A percentile compares a stretch with the other conserved stretches of the same genome.
Evolutionary conservation across 1,284 basidiomycete genomes (phyloP).

Genomic region (Gymnopus androsaceus): DNA sequence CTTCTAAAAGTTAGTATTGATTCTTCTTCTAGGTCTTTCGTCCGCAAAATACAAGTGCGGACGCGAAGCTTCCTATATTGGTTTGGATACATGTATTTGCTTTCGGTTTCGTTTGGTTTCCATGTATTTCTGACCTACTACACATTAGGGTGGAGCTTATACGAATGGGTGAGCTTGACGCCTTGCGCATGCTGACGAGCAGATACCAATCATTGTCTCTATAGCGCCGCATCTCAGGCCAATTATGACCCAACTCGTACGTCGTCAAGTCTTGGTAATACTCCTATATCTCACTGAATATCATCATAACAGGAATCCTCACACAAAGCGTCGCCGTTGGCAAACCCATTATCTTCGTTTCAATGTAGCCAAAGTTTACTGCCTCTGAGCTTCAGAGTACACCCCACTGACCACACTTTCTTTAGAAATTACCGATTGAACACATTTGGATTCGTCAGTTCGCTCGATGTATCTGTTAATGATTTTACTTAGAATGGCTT

Average conservation of each 20-base stretch:
- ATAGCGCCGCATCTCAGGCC: slow-evolving; percentile 46
- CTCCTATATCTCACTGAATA: background rate
- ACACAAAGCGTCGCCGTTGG: slow-evolving; percentile 45
- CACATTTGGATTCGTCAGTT: slow-evolving; percentile 64
- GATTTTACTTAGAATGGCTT: no score
- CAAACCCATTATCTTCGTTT: slow-evolving; percentile 58
- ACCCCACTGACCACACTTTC: no score
- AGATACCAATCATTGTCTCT: background rate
- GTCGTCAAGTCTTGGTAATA: slow-evolving; percentile 16
- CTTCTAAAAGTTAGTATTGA: background rate
- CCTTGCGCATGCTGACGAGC: background rate
- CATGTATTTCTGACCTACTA: background rate
- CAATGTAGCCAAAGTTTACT: slow-evolving; percentile 41
- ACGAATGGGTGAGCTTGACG: slow-evolving; percentile 39
- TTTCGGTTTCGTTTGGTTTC: background rate
- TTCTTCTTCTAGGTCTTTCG: slow-evolving; percentile 40
- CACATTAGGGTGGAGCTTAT: slow-evolving; percentile 55
- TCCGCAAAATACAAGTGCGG: slow-evolving; percentile 35
- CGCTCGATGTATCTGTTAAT: no score
- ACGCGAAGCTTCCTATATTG: slow-evolving; percentile 46
- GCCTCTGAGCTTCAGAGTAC: no score
- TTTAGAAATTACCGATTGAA: slow-evolving; percentile 61
- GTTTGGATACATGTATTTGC: slow-evolving; percentile 51
- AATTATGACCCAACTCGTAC: slow-evolving; percentile 49
- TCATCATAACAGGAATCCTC: slow-evolving; percentile 46